Conservation (phyloP, 345 rosid genomes). For the Pseudoturritis turrita region DNA sequence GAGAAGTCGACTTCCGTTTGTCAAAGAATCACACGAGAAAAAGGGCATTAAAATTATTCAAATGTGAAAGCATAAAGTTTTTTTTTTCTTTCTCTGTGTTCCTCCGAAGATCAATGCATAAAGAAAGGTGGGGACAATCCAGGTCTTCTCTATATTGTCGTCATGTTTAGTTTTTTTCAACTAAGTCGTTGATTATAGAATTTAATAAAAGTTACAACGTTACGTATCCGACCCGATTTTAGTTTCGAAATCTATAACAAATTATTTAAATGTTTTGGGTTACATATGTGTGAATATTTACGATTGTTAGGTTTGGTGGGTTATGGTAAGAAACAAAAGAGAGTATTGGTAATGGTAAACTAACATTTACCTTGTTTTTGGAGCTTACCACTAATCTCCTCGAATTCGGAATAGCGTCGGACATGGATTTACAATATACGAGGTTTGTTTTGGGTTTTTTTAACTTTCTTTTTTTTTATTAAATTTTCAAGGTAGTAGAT, state of each 20-base stretch:
- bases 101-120: constrained; percentile 18
- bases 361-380: constrained; percentile 2
- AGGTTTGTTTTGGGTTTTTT: neutral
- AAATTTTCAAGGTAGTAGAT: too few relatives aligned
- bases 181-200: neutral
- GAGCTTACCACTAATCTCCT: constrained; percentile 6
- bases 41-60: neutral
- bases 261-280: neutral
- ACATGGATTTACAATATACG: neutral
- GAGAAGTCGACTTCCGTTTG: constrained; percentile 24
- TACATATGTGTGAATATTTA: neutral
- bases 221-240: neutral
- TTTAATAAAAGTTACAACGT: neutral
- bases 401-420: constrained; percentile 15
- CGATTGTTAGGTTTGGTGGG: neutral
- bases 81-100: neutral
- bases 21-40: constrained; percentile 28
- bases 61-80: constrained; percentile 17
- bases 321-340: neutral
- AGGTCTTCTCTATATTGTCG: constrained; percentile 11
- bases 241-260: neutral
- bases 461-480: neutral
- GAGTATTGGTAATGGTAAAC: constrained; percentile 16
- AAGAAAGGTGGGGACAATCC: constrained; percentile 3
- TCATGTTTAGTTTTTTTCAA: neutral